Evolutionary conservation across 352 stramenopile genomes (phyloP).

Genomic region (Globisporangium irregulare): DNA sequence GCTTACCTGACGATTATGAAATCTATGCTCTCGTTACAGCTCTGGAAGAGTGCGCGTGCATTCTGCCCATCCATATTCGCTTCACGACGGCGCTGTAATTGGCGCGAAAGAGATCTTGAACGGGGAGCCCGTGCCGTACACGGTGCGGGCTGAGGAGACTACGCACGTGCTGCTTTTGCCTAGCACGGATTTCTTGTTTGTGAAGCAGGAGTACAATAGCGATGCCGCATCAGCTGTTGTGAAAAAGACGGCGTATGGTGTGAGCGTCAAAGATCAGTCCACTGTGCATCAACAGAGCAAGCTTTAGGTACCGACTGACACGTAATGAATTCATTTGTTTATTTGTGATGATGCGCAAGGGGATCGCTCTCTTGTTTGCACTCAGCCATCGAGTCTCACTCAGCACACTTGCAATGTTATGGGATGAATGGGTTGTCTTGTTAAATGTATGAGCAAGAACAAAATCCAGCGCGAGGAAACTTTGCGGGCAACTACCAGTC

Average conservation of each 20-base stretch:
- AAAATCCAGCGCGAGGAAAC: not conserved
- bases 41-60: constrained; percentile 60
- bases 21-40: constrained; percentile 18
- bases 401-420: not conserved
- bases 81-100: constrained; percentile 54
- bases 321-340: not conserved
- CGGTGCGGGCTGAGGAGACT: constrained; percentile 38
- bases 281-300: constrained; percentile 3
- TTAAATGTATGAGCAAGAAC: not conserved
- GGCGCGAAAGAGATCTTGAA: constrained; percentile 64
- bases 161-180: constrained; percentile 70
- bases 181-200: constrained; percentile 52
- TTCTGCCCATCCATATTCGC: constrained; percentile 58
- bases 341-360: not conserved
- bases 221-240: not conserved
- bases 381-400: too few relatives aligned
- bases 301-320: not conserved
- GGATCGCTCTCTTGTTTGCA: not conserved
- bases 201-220: constrained; percentile 33
- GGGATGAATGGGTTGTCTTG: not conserved
- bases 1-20: not conserved
- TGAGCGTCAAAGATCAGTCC: not conserved
- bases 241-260: constrained; percentile 2
- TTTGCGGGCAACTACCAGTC: not conserved
- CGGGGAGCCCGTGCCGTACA: constrained; percentile 75